Conservation (phyloP, 768 basidiomycete species). For the Mycena polygramma region DNA sequence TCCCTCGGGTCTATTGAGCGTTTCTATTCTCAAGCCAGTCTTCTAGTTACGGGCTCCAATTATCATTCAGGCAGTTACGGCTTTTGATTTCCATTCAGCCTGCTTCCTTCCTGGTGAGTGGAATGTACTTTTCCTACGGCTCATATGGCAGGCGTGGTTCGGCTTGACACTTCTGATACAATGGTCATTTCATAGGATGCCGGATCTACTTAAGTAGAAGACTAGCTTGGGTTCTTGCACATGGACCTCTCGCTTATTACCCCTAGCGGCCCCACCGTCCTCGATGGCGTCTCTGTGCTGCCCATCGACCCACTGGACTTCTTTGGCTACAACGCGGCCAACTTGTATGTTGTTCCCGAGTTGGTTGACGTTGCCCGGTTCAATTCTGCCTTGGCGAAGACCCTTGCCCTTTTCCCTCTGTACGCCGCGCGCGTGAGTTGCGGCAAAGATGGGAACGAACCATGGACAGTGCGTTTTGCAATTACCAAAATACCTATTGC, state of each 20-base stretch:
- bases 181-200: conserved; percentile 11
- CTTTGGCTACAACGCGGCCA: conserved; percentile 27
- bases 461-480: conserved; percentile 13
- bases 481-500: not conserved
- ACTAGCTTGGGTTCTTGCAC: not conserved
- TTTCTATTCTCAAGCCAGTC: no score
- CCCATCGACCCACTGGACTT: conserved; percentile 17
- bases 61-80: no score
- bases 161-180: no score
- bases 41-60: no score
- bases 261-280: conserved; percentile 22
- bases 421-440: conserved; percentile 25
- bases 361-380: conserved; percentile 16
- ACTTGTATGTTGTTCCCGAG: conserved; percentile 27
- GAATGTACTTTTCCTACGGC: no score
- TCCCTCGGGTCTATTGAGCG: no score
- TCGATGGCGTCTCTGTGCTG: conserved; percentile 26
- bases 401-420: conserved; percentile 14
- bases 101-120: no score
- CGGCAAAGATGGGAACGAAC: conserved; percentile 8
- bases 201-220: conserved; percentile 11
- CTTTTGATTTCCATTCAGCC: no score
- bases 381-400: conserved; percentile 10
- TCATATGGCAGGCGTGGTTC: no score
- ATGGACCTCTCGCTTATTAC: conserved; percentile 17